Evolutionary conservation across 345 rosid genomes (phyloP), one percentile per base, ranked within the genome.

Genomic region (Eutrema heterophyllum): DNA sequence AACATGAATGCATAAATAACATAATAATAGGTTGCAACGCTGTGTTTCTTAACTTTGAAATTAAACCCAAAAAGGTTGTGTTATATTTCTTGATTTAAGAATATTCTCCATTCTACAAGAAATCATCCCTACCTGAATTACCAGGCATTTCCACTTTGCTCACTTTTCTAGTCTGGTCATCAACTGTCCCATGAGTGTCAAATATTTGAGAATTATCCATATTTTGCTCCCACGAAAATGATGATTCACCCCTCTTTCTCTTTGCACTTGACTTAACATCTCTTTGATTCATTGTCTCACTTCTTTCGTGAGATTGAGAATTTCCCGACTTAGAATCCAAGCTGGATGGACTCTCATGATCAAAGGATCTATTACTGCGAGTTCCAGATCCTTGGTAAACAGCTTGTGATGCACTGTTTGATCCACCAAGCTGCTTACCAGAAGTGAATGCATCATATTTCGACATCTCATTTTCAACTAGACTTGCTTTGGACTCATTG

Each of bases 281-380:
- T 57, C 77, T 86, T 68, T 84, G 85, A 75, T 72, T 86, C 68
- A 62, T 75, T 77, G 85, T 49, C 73, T 83, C 85, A 58, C 80
- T 84, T 75, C 90, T 83, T 73, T 94, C 97, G 74, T 89, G 99
- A 27, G 98, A 81, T 74, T 89, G 97, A 7, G 93, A 86, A 70
- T 84, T 85, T 70, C 93, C 90, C 69, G 97, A 87, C 74, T 88
- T 84, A 30, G 97, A 83, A 71, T 90, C 99, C 82, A 90, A 81
- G 88, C 89, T 92, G 56, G 99, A 88, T 44, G 97, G 93, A 79
- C 99, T 92, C 81, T 87, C 99, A 51, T 87, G 96, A 78, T 95
- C 97, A 71, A 85, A 86, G 45, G 93, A 93, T 70, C 85, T 83
- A 62, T 86, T 81, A 81, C 88, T 88, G 35, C 81, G 89, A 72